phyloP scores from a whole-genome alignment of 169 alveolate species.

The Blepharisma undulans region DNA sequence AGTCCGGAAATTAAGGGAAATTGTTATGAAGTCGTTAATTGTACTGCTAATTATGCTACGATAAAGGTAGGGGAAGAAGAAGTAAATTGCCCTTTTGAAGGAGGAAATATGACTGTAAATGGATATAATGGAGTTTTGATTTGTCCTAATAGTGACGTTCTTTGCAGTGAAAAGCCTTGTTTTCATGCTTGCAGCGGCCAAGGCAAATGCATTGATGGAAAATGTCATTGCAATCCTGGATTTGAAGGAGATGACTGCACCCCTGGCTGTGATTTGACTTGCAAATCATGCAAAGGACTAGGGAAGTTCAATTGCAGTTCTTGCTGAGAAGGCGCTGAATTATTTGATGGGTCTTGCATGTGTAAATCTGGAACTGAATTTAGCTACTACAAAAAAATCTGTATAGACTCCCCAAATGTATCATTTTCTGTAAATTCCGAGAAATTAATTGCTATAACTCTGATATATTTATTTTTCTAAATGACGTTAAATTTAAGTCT shows the following conservation, averaged over 20 bases:
- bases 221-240: constrained; percentile 12
- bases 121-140: constrained; percentile 38
- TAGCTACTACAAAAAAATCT: background rate
- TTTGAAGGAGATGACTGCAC: constrained; percentile 26
- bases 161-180: constrained; percentile 40
- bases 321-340: background rate
- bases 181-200: constrained; percentile 31
- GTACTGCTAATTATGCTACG: background rate
- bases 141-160: constrained; percentile 45
- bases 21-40: constrained; percentile 8
- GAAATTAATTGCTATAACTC: background rate
- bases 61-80: background rate
- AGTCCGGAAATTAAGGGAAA: background rate
- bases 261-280: background rate
- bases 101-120: constrained; percentile 37
- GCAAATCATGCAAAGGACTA: background rate
- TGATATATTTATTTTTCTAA: background rate
- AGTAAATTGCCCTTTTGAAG: constrained; percentile 45
- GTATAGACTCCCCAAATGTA: background rate
- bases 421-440: background rate
- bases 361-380: background rate
- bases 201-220: constrained; percentile 19
- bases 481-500: background rate
- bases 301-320: background rate
- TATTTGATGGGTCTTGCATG: background rate